These are phyloP conservation scores for Tetrahymena thermophila DNA, from an alignment of 73 alveolate species.

Conservation along the genomic window DNA sequence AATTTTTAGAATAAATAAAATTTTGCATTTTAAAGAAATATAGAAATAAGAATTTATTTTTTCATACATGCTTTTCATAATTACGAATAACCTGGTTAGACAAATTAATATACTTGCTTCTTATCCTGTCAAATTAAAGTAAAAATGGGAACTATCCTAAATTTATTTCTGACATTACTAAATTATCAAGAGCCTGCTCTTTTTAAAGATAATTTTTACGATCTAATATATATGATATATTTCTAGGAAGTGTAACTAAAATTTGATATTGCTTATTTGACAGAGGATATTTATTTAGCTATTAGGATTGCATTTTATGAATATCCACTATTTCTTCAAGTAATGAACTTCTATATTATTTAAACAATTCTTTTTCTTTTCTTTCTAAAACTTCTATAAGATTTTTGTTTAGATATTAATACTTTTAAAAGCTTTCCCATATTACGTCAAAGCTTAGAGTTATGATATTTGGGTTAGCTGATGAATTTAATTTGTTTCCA, in stretches of 20 bases:
- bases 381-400: not conserved
- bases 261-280: not conserved
- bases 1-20: no score
- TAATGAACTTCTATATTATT: not conserved
- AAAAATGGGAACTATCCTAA: not conserved
- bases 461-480: not conserved
- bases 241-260: not conserved
- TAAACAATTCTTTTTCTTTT: not conserved
- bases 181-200: not conserved
- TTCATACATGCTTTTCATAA: not conserved
- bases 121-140: not conserved
- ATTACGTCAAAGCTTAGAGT: not conserved
- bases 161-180: not conserved
- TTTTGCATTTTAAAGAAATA: not conserved
- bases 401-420: not conserved
- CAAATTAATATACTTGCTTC: not conserved
- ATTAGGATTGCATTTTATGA: not conserved
- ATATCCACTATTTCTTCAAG: not conserved
- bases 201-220: not conserved
- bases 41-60: not conserved
- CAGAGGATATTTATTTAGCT: not conserved
- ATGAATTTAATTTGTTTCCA: not conserved
- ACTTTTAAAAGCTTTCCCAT: not conserved
- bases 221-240: not conserved
- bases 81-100: not conserved